A percentile compares a stretch with the other conserved stretches of the same genome.
Evolutionary conservation across 73 alveolate species (phyloP).

Genomic region (Stentor roeselii): DNA sequence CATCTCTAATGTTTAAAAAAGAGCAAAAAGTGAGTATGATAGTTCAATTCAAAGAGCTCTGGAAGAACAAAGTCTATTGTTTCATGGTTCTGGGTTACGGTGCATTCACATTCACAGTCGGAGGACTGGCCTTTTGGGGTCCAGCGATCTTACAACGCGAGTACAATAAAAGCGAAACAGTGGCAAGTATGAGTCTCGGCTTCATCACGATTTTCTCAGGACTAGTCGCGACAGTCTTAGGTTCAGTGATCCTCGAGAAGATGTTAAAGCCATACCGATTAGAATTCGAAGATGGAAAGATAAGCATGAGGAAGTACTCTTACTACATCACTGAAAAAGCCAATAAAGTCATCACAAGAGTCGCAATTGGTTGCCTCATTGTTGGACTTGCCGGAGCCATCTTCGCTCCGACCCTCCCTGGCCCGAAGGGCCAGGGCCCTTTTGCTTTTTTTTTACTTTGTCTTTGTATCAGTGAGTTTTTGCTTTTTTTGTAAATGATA

Average conservation of each 20-base stretch:
- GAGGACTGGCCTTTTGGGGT: constrained; percentile 22
- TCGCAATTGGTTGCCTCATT: neutral
- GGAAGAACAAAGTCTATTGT: neutral
- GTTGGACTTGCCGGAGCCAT: neutral
- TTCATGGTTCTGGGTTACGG: neutral
- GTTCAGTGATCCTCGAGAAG: neutral
- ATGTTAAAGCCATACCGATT: neutral
- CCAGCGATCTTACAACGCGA: neutral
- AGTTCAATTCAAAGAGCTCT: neutral
- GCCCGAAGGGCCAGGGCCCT: neutral
- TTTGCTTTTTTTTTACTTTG: neutral
- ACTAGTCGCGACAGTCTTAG: neutral
- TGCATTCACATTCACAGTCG: constrained; percentile 11
- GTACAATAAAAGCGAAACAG: neutral
- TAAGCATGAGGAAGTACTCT: neutral
- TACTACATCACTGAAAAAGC: neutral
- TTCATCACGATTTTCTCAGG: neutral
- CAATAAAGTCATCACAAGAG: neutral
- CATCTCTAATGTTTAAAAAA: neutral
- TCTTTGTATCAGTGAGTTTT: neutral
- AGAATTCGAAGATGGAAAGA: neutral
- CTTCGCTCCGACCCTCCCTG: neutral
- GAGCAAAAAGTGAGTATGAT: neutral
- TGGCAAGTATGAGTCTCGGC: neutral
- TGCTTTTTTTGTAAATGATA: neutral